phyloP scores from a whole-genome alignment of 1,284 basidiomycete species.

The Ceratobasidium theobromae region DNA sequence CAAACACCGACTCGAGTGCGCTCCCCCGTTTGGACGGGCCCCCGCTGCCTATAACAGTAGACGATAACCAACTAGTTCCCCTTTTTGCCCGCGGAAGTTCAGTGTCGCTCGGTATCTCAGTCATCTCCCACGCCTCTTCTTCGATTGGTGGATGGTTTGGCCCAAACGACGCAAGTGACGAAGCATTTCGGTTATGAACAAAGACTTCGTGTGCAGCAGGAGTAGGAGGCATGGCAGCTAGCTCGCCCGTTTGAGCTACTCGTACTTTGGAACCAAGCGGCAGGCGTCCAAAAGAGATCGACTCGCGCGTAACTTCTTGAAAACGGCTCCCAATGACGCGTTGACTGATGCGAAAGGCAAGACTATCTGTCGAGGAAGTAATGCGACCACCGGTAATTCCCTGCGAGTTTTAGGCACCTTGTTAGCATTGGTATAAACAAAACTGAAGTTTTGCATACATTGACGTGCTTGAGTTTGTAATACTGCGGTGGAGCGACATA shows the following conservation, averaged over 20 bases:
- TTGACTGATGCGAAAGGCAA: slow-evolving; percentile 61
- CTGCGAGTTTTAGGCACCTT: slow-evolving; percentile 37
- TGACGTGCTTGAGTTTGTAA: slow-evolving; percentile 64
- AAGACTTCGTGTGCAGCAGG: not conserved
- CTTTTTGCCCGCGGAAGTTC: slow-evolving; percentile 8
- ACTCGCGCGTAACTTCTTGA: slow-evolving; percentile 67
- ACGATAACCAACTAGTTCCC: slow-evolving; percentile 54
- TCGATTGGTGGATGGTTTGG: slow-evolving; percentile 21
- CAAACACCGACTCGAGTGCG: slow-evolving; percentile 4
- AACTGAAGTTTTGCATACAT: not conserved
- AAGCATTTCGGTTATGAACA: not conserved
- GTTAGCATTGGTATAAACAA: not conserved
- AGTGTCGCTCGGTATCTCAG: slow-evolving; percentile 17
- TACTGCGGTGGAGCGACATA: slow-evolving; percentile 77
- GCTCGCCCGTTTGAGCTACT: slow-evolving; percentile 55
- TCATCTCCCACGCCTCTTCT: slow-evolving; percentile 28
- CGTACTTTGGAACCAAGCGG: slow-evolving; percentile 63
- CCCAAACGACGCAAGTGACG: not conserved
- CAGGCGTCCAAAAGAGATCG: slow-evolving; percentile 55
- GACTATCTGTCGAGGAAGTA: slow-evolving; percentile 47
- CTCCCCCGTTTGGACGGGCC: slow-evolving; percentile 13
- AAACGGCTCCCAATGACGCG: slow-evolving; percentile 67
- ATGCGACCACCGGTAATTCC: slow-evolving; percentile 61
- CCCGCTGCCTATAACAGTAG: slow-evolving; percentile 44
- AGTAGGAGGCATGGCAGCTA: slow-evolving; percentile 40